Base-by-base conservation (phyloP, 2,329 filamentous ascomycete species). In the Cryphonectria naterciae region DNA sequence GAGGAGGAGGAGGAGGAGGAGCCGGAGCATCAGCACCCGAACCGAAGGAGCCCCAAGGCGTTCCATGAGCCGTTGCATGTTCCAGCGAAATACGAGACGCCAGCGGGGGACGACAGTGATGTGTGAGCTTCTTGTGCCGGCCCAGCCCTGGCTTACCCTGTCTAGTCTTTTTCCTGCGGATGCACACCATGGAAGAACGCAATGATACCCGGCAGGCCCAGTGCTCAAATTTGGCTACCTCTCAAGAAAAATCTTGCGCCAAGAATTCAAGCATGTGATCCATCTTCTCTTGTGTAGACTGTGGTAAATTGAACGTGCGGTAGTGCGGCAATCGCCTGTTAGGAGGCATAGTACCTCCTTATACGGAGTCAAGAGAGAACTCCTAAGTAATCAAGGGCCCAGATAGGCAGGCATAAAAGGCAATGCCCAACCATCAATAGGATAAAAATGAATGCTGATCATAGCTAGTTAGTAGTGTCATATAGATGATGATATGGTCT, bases 1-100 rank as follows among this genome's bases (percentile, higher is more conserved):
- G 17, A 61, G 10, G 58, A 28, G 17, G 2, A 61, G 17, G 28
- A 35, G 2, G 82, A 83, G 4, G 81, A 80, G 1, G 78, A 78
- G 19, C 49, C 28, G 35, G 65, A 67, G 2, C 52, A 62, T 7
- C 11, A 60, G 28, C 58, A 49, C 2, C 64, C 39, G 6, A 58
- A 67, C 1, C 32, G 8, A 41, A 41, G 35, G 4, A n/a, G 35
- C 43, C 22, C 32, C 60, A 25, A 25, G 32, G 56, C 7, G 19
- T n/a, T 49, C 46, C n/a, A n/a, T 15, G 54, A 58, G 25, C 25
- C 54, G 28, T 32, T 58, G 54, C 25, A 58, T 8, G 25, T 25
- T 6, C 37, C 52, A n/a, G 22, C 56, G 35, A 67, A 62, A 39
- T 2, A 35, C 28, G 67, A 68, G 19, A 19, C 28, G 4, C 17